Evolutionary conservation across 1,284 basidiomycete species (phyloP).

Genomic region (Neotropicomus parvogracilis): DNA sequence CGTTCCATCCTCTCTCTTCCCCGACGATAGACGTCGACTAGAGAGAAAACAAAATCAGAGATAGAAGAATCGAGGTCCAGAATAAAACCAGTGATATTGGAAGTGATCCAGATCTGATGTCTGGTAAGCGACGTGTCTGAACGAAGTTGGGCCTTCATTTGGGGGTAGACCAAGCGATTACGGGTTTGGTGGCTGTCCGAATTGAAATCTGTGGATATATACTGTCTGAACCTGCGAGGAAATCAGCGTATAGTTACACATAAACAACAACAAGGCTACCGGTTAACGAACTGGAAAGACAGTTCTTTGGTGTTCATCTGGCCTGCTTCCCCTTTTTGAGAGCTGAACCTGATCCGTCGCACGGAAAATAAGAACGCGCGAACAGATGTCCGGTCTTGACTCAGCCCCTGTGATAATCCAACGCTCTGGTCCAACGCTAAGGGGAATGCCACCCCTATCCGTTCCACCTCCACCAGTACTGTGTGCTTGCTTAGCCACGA

Average conservation of each 20-base stretch:
- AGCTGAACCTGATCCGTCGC: constrained; percentile 66
- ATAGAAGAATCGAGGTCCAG: constrained; percentile 82
- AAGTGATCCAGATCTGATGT: constrained; percentile 63
- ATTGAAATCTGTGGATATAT: constrained; percentile 63
- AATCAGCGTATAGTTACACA: constrained; percentile 11
- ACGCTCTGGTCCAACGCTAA: constrained; percentile 55
- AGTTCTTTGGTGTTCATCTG: constrained; percentile 68
- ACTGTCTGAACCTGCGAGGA: constrained; percentile 68
- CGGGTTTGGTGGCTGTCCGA: constrained; percentile 66
- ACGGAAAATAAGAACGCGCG: constrained; percentile 84
- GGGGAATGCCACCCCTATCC: constrained; percentile 85
- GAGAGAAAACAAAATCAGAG: constrained; percentile 72
- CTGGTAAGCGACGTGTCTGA: constrained; percentile 49
- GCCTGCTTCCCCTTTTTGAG: constrained; percentile 75
- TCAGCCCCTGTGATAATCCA: constrained; percentile 42
- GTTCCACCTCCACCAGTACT: constrained; percentile 60
- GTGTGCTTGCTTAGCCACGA: constrained; percentile 68
- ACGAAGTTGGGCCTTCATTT: constrained; percentile 74
- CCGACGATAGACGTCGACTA: constrained; percentile 81
- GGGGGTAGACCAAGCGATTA: constrained; percentile 78
- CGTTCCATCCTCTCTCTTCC: constrained; percentile 76
- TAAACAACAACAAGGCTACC: constrained; percentile 42
- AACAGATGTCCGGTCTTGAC: constrained; percentile 44
- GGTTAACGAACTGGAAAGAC: constrained; percentile 79
- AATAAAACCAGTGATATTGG: constrained; percentile 82